phyloP scores from a whole-genome alignment of 1,139 yeast species.

The Debaryomyces sp. region DNA sequence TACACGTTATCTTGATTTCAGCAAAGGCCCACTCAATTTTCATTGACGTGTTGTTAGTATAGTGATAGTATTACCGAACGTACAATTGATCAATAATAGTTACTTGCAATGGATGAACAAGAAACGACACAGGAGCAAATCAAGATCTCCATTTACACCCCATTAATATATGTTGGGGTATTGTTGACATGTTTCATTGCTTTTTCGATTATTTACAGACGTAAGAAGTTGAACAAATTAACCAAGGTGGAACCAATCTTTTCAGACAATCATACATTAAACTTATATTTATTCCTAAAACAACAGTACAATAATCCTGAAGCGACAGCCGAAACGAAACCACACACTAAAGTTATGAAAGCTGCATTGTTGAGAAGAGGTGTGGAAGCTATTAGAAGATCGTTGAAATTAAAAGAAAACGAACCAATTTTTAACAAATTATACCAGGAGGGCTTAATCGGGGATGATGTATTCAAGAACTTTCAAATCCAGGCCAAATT shows the following conservation, averaged over 20 bases:
- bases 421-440: constrained; percentile 68
- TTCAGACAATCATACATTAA: constrained; percentile 65
- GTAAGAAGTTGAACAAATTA: constrained; percentile 56
- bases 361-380: constrained; percentile 83
- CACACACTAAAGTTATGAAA: constrained; percentile 80
- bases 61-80: not conserved
- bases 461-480: constrained; percentile 84
- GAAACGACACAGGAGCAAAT: constrained; percentile 28
- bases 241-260: constrained; percentile 69
- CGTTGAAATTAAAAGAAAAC: constrained; percentile 71
- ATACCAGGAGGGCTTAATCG: constrained; percentile 87
- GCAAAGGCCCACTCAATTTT: not conserved
- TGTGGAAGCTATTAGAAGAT: constrained; percentile 68
- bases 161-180: constrained; percentile 76
- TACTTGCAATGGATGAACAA: constrained; percentile 31
- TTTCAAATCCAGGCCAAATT: constrained; percentile 76
- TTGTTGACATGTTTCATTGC: constrained; percentile 68
- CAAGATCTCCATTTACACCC: constrained; percentile 80
- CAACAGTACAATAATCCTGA: constrained; percentile 44
- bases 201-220: constrained; percentile 75
- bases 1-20: not conserved
- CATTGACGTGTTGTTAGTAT: constrained; percentile 11
- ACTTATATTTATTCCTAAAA: constrained; percentile 63
- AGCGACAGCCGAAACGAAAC: constrained; percentile 47
- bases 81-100: not conserved